Base-by-base conservation (phyloP, 2,329 filamentous ascomycete species). In the Ophiostoma australiae region DNA sequence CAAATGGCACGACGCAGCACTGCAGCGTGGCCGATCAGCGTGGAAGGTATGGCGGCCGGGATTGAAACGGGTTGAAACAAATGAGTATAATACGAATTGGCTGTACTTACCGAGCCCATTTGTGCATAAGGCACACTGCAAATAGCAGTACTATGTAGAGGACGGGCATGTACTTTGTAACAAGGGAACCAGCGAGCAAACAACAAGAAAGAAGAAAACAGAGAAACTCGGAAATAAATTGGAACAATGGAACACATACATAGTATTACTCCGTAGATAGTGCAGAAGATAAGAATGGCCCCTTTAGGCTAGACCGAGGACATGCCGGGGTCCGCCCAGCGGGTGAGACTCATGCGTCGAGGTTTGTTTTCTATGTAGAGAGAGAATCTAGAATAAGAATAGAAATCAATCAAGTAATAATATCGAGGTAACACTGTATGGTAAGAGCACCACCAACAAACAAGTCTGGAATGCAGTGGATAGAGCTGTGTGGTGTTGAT, bases 1-100 rank as follows among this genome's bases (percentile, higher is more conserved):
- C 71, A 68, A 72, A 71, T 71, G 71, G 72, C 67, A 73, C 68
- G 72, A 70, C 68, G 27, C 58, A 71, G 52, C 52, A 58, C 52
- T 23, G 68, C 33, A 70, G 69, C 61, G n/a, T 58, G 52, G 52
- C n/a, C n/a, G 52, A 58, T 31, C 52, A 58, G 10, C 4, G n/a
- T 11, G 27, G 3, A 10, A 58, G 13, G 52, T 58, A 58, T 27
- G 52, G 52, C 23, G n/a, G 20, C 10, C 52, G 23, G n/a, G n/a
- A 55, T 55, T 55, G 52, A 58, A 27, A 58, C 52, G 13, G 52
- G 20, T 48, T 48, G 20, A n/a, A 39, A 20, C 44, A n/a, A n/a
- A 11, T 48, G 20, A 8, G 4, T 44, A 5, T 20, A 44, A 17
- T 44, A 20, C 17, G 15, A 6, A 17, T 7, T 48, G 44, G 39